Base-by-base conservation (phyloP, 2,329 filamentous ascomycete species). In the Penicillium expansum region DNA sequence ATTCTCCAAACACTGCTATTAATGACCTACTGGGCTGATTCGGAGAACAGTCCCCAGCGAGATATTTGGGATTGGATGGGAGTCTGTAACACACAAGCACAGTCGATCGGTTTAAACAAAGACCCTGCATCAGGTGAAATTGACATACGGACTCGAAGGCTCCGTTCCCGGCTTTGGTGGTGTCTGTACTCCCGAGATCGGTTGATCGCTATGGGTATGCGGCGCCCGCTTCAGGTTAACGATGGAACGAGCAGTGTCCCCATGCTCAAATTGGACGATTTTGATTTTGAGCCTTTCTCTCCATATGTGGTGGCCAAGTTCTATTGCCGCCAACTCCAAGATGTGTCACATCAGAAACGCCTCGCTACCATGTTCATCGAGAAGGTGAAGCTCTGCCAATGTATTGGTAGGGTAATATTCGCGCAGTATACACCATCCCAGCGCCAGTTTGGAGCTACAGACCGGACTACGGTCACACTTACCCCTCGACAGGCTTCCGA, bases 31-130 rank as follows among this genome's bases (percentile, higher is more conserved):
- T 96, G 92, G 87, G 95, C 95, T 71, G 91, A 96, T 76, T 92
- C 90, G 9, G 90, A 91, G 3, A 91, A 95, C 71, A 90, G 94
- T 42, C 68, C 69, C 68, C 90, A 94, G 70, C 94, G 95, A 74
- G 92, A 96, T 71, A 95, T 91, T 45, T 94, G 91, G 88, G 91
- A 95, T 69, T 95, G 91, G 91, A 94, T 95, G 85, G 91, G 91
- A 16, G 89, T 95, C 22, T 91, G 91, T 39, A 92, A 93, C 55
- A 94, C 90, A 5, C 80, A 94, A 47, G 91, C 90, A 48, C 90
- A 94, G 71, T 94, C 90, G 4, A 94, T 95, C 62, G 91, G 91
- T 4, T 80, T 96, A 10, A 90, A 96, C 72, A 87, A 90, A 61
- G 89, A 94, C 65, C 89, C 66, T 7, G 48, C 62, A 13, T 52